phyloP scores from a whole-genome alignment of 2,329 filamentous ascomycete genomes.

The Rosellinia necatrix region DNA sequence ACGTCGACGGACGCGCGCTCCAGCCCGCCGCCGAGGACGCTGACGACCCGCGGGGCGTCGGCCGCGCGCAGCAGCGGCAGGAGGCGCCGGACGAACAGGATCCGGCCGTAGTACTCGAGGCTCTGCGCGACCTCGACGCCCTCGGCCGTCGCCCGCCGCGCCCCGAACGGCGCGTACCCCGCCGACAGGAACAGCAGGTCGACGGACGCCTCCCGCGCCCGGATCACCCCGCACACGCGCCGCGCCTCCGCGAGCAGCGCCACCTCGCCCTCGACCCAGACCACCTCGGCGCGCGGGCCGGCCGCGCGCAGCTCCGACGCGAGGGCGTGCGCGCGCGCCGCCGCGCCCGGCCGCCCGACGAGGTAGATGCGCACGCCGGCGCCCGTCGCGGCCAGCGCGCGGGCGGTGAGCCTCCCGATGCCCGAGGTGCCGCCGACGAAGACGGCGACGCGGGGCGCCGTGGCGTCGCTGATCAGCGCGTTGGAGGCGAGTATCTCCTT shows the following conservation, averaged over 20 bases:
- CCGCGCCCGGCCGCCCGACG: constrained; percentile 47
- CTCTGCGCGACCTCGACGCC: constrained; percentile 48
- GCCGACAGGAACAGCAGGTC: constrained; percentile 51
- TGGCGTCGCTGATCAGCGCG: constrained; percentile 45
- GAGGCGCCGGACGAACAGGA: constrained; percentile 47
- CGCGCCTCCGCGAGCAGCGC: constrained; percentile 50
- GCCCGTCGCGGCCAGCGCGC: constrained; percentile 44
- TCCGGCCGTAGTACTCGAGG: constrained; percentile 50
- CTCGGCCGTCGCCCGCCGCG: constrained; percentile 46
- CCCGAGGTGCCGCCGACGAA: constrained; percentile 54
- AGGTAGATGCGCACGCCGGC: constrained; percentile 47
- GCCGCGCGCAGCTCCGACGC: constrained; percentile 43
- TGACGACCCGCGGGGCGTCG: constrained; percentile 42
- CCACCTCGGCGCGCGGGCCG: constrained; percentile 47
- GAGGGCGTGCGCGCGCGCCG: constrained; percentile 39
- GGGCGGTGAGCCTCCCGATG: constrained; percentile 49
- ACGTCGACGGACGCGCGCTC: constrained; percentile 38
- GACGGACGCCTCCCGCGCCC: constrained; percentile 43
- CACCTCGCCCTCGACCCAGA: constrained; percentile 50
- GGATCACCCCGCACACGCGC: constrained; percentile 46
- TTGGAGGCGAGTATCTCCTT: constrained; percentile 46
- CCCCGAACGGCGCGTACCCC: constrained; percentile 49
- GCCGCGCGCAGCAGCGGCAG: constrained; percentile 45
- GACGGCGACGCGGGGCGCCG: constrained; percentile 45
- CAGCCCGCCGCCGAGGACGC: constrained; percentile 42